Evolutionary conservation across 176 grass and related monocot species (phyloP).

Genomic region (Oryza longistaminata): DNA sequence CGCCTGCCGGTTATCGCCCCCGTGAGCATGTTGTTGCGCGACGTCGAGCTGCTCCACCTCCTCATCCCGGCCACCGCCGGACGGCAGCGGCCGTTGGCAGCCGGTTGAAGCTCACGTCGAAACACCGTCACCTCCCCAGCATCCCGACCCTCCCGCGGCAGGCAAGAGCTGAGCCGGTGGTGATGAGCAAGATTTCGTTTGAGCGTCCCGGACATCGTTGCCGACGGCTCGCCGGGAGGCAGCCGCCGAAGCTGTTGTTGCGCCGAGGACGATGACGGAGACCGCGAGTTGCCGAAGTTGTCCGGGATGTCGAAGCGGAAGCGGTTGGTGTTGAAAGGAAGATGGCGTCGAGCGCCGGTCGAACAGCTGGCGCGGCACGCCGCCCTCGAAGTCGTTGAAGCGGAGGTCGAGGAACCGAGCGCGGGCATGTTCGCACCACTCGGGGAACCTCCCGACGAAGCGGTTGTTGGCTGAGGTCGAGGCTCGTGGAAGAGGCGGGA

Average conservation of each 20-base stretch:
- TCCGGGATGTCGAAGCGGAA: conserved; percentile 73
- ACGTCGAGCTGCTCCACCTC: conserved; percentile 84
- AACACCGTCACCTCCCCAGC: conserved; percentile 76
- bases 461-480: conserved; percentile 99
- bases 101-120: conserved; percentile 83
- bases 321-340: conserved; percentile 97
- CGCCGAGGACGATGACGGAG: conserved; percentile 88
- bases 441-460: conserved; percentile 79
- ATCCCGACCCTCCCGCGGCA: conserved; percentile 73
- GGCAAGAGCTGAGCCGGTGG: conserved; percentile 74
- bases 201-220: conserved; percentile 91
- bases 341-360: conserved; percentile 86
- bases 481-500: conserved; percentile 72
- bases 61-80: conserved; percentile 55
- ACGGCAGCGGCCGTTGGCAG: conserved; percentile 71
- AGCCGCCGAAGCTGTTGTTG: conserved; percentile 76
- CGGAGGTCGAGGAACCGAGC: conserved; percentile 86
- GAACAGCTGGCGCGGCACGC: conserved; percentile 60
- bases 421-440: conserved; percentile 55
- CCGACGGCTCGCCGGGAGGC: conserved; percentile 83
- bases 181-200: conserved; percentile 94
- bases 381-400: conserved; percentile 94
- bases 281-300: conserved; percentile 90
- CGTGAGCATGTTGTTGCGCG: conserved; percentile 79
- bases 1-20: conserved; percentile 59